Evolutionary conservation across 2,329 filamentous ascomycete species (phyloP).

Genomic region (Tolypocladium inflatum): DNA sequence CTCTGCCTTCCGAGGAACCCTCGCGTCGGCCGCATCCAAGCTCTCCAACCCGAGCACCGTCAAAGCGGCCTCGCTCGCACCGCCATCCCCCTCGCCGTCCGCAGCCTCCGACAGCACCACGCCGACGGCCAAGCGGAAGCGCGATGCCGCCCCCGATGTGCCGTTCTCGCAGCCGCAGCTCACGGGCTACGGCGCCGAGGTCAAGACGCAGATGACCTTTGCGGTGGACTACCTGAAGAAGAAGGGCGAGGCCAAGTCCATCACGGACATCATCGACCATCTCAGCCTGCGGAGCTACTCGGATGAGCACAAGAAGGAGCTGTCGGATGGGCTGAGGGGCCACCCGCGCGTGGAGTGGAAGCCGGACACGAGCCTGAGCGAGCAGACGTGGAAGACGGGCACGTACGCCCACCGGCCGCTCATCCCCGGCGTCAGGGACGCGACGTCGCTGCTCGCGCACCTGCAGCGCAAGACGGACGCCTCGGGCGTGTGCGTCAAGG

Average conservation of each 20-base stretch:
- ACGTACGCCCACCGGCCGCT: constrained; percentile 78
- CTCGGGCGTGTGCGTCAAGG: constrained; percentile 72
- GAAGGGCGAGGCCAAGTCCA: constrained; percentile 57
- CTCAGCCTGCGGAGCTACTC: constrained; percentile 59
- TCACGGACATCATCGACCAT: constrained; percentile 71
- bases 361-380: constrained; percentile 49
- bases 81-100: constrained; percentile 54
- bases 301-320: constrained; percentile 51
- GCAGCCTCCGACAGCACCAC: constrained; percentile 51
- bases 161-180: constrained; percentile 67
- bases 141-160: constrained; percentile 43
- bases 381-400: constrained; percentile 57
- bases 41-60: constrained; percentile 40
- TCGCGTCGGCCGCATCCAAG: constrained; percentile 55
- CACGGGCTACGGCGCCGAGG: constrained; percentile 66
- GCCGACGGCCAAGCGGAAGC: constrained; percentile 53
- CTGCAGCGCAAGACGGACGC: constrained; percentile 76
- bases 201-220: constrained; percentile 82
- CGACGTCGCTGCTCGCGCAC: constrained; percentile 67
- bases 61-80: constrained; percentile 35
- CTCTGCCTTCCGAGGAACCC: constrained; percentile 50
- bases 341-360: constrained; percentile 51
- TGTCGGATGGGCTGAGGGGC: constrained; percentile 59
- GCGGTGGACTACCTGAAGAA: constrained; percentile 75
- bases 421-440: constrained; percentile 68